phyloP scores from a whole-genome alignment of 108 stramenopile species.

The Cyclotella atomus region DNA sequence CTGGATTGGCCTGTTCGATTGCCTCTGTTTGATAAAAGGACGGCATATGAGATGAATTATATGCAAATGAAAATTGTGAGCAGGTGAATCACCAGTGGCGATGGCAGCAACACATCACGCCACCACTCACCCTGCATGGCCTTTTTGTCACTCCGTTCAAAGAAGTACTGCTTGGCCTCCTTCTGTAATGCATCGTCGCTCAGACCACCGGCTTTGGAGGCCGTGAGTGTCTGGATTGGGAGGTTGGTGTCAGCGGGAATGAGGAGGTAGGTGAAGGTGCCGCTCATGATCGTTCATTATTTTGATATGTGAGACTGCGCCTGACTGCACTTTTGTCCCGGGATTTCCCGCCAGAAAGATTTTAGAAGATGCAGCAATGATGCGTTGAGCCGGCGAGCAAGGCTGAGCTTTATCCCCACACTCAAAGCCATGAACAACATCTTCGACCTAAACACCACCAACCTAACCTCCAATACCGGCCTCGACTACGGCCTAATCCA shows the following conservation, averaged over 20 bases:
- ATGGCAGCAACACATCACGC: not conserved
- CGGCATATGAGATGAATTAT: not conserved
- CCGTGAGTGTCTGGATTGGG: conserved; percentile 48
- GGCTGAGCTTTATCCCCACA: too few species aligned
- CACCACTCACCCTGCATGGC: conserved; percentile 19
- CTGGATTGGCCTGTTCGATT: conserved; percentile 50
- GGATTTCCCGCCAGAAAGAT: too few species aligned
- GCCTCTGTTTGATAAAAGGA: conserved; percentile 13
- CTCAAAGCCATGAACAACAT: too few species aligned
- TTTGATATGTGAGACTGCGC: too few species aligned
- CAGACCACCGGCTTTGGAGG: conserved; percentile 68
- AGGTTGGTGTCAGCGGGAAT: conserved; percentile 60
- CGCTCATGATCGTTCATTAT: conserved; percentile 15
- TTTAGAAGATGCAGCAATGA: too few species aligned
- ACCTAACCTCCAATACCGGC: too few species aligned
- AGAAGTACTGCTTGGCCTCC: conserved; percentile 73
- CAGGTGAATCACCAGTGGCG: not conserved
- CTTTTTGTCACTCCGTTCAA: conserved; percentile 48
- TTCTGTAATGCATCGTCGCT: conserved; percentile 60
- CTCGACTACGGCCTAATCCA: too few species aligned
- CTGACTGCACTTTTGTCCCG: too few species aligned
- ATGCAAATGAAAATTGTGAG: not conserved
- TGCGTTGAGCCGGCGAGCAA: too few species aligned
- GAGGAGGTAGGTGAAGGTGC: conserved; percentile 60
- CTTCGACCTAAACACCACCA: too few species aligned